Base-by-base conservation (phyloP, 2,329 filamentous ascomycete species). In the Sporothrix pseudoabietina region DNA sequence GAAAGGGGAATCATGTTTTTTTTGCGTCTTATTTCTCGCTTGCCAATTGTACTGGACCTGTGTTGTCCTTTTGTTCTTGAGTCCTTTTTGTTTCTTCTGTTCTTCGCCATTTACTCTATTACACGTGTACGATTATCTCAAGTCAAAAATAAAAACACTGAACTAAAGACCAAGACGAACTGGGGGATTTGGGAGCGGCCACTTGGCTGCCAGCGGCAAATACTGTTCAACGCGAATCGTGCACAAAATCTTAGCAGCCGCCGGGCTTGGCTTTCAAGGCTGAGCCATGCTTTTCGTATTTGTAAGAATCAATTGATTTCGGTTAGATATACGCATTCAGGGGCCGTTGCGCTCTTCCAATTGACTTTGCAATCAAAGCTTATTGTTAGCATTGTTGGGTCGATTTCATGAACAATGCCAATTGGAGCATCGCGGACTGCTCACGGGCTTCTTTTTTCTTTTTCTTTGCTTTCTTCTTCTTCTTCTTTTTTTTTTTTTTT, bases 61-160 rank as follows among this genome's bases (percentile, higher is more conserved):
- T 44, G 39, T 30, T 7, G 39, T 30, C 35, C 39, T n/a, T 59
- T 71, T 55, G n/a, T 16, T 35, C 35, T 32, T 39, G 16, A n/a
- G 57, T 22, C 39, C 26, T 26, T 61, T 61, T 30, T 30, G 26
- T 71, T 57, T 70, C 7, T 63, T 3, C 52, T 30, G 9, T 63
- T 44, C n/a, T 63, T 35, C 19, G 7, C 55, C 32, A 30, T 49
- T 49, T n/a, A 10, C 16, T 14, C 19, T 14, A 68, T 68, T 30
- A 52, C 6, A 68, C 65, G 26, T 68, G 65, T 68, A 68, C 65
- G 65, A 68, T 68, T 68, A 68, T 52, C 12, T 26, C 6, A 30
- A 52, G 65, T 49, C 65, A 52, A 52, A 68, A 66, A 47, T 47
- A 30, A 66, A 65, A 26, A 44, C 41, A 10, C 55, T 12, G 26